Evolutionary conservation across 2,329 filamentous ascomycete genomes (phyloP), one percentile per base, ranked within the genome.

Genomic region (Penicillium sp.): DNA sequence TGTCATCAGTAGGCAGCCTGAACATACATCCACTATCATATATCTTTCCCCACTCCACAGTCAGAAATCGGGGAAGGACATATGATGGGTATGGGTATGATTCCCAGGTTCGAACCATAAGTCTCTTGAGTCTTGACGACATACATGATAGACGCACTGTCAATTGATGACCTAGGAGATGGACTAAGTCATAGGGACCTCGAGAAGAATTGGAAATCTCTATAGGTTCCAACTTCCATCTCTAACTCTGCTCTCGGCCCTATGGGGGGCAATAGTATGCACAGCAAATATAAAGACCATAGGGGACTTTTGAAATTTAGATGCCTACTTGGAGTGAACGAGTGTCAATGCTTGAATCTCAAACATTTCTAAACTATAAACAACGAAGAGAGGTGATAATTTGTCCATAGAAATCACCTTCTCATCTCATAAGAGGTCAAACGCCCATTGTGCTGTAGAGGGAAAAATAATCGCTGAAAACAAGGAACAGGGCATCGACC

Each of bases 391-490:
- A 14, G 28, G 19, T 19, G 47, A 42, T 33, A 49, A 52, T 53
- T 51, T 41, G 34, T 29, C 50, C 43, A 18, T 53, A 48, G 34
- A 49, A 35, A 50, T 35, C 41, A 49, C 46, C 49, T 37, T 31
- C 35, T 53, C 36, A 49, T 58, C 41, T 31, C 41, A 31, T 39
- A 16, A 49, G 38, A 47, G 18, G 53, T 47, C 39, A 53, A 59
- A 60, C 54, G 55, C 59, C 57, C 22, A 36, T 49, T 52, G 47
- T 41, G 51, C 54, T 51, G 39, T 34, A 52, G 2, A n/a, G n/a
- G 19, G 27, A 41, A 57, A 51, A 46, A 38, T n/a, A 40, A 55
- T 49, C 59, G 59, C 59, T 60, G 52, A 40, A 53, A 58, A 50
- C 47, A 55, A 55, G 49, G 50, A 53, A 56, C 45, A 52, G 42